phyloP scores from a whole-genome alignment of 257 asterid genomes.

The Hygrophila difformis region DNA sequence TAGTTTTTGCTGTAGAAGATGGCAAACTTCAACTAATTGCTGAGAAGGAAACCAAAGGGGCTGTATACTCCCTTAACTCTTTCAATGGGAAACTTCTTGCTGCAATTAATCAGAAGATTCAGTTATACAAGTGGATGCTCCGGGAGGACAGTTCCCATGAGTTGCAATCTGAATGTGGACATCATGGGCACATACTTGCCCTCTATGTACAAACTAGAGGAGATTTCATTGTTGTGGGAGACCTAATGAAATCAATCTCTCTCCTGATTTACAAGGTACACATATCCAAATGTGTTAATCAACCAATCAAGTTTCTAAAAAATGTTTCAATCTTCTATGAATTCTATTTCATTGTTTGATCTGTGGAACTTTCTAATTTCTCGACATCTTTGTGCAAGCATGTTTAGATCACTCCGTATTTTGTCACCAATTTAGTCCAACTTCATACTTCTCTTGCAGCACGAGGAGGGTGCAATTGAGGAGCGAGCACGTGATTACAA shows the following conservation, averaged over 20 bases:
- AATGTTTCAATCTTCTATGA: background rate
- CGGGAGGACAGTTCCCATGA: constrained; percentile 88
- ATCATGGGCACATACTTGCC: constrained; percentile 95
- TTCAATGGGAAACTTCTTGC: constrained; percentile 95
- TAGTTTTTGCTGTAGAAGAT: constrained; percentile 93
- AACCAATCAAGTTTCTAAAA: too few relatives aligned
- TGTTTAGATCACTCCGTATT: background rate
- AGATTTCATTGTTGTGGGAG: constrained; percentile 94
- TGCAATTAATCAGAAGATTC: constrained; percentile 96
- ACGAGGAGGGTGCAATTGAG: constrained; percentile 98
- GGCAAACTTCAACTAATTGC: constrained; percentile 89
- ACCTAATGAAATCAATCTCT: constrained; percentile 93
- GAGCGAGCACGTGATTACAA: constrained; percentile 98
- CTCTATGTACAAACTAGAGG: constrained; percentile 97
- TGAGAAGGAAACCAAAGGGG: constrained; percentile 96
- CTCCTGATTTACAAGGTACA: constrained; percentile 87
- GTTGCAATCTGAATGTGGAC: constrained; percentile 97
- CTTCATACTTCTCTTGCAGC: constrained; percentile 33
- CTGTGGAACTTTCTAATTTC: background rate
- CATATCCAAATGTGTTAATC: constrained; percentile 1
- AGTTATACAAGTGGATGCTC: constrained; percentile 89
- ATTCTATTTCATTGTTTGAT: background rate
- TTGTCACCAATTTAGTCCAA: constrained; percentile 2
- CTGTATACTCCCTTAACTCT: constrained; percentile 88
- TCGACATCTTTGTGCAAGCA: background rate